Evolutionary conservation across 257 asterid genomes (phyloP).

Genomic region (Thymus quinquecostatus): DNA sequence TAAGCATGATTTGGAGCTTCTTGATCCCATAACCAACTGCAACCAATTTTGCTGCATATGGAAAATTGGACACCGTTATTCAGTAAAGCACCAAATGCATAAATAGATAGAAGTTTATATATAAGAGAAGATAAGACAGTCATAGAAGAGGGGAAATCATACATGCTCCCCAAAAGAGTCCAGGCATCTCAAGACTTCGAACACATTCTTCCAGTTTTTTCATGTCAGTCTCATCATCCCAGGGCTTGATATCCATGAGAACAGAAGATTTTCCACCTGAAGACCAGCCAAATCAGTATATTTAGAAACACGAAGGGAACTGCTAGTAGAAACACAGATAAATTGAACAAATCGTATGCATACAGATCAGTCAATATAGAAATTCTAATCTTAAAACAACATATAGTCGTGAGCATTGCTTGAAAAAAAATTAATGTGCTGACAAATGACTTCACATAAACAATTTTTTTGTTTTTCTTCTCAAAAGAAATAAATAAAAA

Average conservation of each 20-base stretch:
- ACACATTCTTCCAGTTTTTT: slow-evolving; percentile 88
- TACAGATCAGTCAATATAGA: neutral
- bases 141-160: slow-evolving; percentile 30
- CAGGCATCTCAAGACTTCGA: slow-evolving; percentile 66
- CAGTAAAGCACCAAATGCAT: neutral
- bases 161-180: slow-evolving; percentile 99
- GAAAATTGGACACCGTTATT: neutral
- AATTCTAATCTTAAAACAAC: neutral
- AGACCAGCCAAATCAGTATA: slow-evolving; percentile 5
- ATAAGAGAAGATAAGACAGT: too few species aligned
- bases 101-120: neutral
- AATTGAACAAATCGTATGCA: neutral
- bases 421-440: neutral
- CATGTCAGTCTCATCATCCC: slow-evolving; percentile 99
- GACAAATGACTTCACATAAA: neutral
- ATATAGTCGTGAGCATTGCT: neutral
- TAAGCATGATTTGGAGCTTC: slow-evolving; percentile 78
- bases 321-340: neutral
- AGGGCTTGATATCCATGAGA: slow-evolving; percentile 90
- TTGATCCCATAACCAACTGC: slow-evolving; percentile 78
- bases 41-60: slow-evolving; percentile 59
- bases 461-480: neutral
- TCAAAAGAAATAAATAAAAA: neutral
- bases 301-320: neutral
- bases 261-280: slow-evolving; percentile 96